Evolutionary conservation across 2,329 filamentous ascomycete genomes (phyloP), one percentile per base, ranked within the genome.

Genomic region (Exophiala spinifera): DNA sequence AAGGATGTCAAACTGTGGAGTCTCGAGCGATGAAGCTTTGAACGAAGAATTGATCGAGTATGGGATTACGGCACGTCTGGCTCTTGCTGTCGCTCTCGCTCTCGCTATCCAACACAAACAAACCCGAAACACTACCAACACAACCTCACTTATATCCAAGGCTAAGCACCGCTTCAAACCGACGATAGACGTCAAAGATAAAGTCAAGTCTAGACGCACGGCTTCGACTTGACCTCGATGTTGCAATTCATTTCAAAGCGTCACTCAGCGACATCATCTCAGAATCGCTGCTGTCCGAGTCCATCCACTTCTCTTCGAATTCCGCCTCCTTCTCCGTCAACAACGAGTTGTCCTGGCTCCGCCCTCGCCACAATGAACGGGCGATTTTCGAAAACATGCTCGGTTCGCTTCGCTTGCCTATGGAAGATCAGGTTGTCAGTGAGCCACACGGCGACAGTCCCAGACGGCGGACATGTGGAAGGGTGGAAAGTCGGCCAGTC

Each of bases 1-100:
- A 25, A 39, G 5, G 36, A 54, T 14, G 37, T 17, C 20, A 52
- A 53, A 17, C 20, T 63, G 33, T 63, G 61, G 61, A 52, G 47
- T 28, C 17, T 60, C n/a, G n/a, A n/a, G n/a, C n/a, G n/a, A n/a
- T 36, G 59, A 53, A 23, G n/a, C 19, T 6, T 59, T 48, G 51
- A 34, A 28, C 23, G 20, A 31, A 19, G 25, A 7, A 34, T 14
- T 10, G n/a, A 17, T 37, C 13, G 17, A 17, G 4, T 34, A 14
- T 7, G 15, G 17, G n/a, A n/a, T n/a, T n/a, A n/a, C n/a, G n/a
- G n/a, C n/a, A n/a, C n/a, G n/a, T n/a, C n/a, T n/a, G n/a, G n/a
- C n/a, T n/a, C n/a, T n/a, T n/a, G n/a, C n/a, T n/a, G n/a, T n/a
- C n/a, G n/a, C n/a, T n/a, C n/a, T n/a, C n/a, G n/a, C n/a, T n/a